phyloP scores from a whole-genome alignment of 163 green algal species.

The Coccomyxa subellipsoidea region DNA sequence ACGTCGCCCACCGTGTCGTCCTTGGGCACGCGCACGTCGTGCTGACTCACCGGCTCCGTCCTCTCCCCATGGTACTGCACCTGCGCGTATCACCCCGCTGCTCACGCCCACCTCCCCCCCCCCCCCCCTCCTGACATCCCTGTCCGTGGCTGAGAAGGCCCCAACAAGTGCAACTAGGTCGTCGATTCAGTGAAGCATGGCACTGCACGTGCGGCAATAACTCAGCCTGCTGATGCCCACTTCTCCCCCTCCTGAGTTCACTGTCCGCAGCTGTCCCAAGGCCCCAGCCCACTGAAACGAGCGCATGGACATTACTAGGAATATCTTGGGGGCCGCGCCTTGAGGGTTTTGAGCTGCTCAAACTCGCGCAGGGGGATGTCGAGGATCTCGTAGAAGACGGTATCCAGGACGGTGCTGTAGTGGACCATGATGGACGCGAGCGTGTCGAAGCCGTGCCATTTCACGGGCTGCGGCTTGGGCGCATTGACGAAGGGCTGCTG shows the following conservation, averaged over 20 bases:
- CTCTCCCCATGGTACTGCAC: conserved; percentile 64
- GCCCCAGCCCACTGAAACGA: too few relatives aligned
- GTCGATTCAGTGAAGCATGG: too few relatives aligned
- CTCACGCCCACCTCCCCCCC: neutral
- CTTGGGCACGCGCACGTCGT: conserved; percentile 70
- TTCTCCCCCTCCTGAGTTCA: too few relatives aligned
- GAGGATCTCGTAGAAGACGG: conserved; percentile 92
- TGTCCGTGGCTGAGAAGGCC: neutral
- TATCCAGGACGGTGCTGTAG: conserved; percentile 28
- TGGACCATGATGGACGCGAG: conserved; percentile 36
- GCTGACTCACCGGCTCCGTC: conserved; percentile 65
- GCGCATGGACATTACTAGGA: too few relatives aligned
- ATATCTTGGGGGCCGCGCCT: conserved; percentile 40
- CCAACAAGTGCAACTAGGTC: too few relatives aligned
- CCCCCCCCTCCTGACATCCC: neutral
- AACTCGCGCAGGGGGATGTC: conserved; percentile 90
- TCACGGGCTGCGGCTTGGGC: conserved; percentile 53
- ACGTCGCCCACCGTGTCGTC: conserved; percentile 70
- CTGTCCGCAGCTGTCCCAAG: too few relatives aligned
- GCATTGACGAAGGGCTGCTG: conserved; percentile 42
- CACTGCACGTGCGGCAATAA: too few relatives aligned
- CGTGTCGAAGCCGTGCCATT: conserved; percentile 43
- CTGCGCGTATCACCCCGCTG: conserved; percentile 38
- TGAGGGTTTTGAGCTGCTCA: conserved; percentile 88
- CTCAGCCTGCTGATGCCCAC: too few relatives aligned